Evolutionary conservation across 1,284 basidiomycete genomes (phyloP), one percentile per base, ranked within the genome.

Genomic region (Naganishia albida): DNA sequence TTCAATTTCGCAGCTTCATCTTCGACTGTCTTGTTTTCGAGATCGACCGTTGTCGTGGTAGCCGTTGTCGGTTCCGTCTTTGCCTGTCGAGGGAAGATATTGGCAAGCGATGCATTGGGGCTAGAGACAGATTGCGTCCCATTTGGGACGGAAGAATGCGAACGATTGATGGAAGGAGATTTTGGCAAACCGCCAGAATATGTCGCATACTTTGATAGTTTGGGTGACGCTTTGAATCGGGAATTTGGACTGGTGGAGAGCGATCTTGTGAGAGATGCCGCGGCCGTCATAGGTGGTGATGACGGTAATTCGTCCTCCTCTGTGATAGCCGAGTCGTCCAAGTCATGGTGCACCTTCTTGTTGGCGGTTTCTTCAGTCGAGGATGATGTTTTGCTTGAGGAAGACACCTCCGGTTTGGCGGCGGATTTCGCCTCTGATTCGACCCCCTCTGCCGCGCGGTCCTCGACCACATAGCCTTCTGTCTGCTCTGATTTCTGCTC

Each of bases 41-140:
- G n/a, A 20, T 62, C 59, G 30, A 62, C 65, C 30, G 52, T 53
- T 8, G 48, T 53, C 30, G 57, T 66, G 10, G 59, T 62, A 10
- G 65, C 65, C 3, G 65, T 66, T 1, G 65, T 66, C 2, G 65
- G 65, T 20, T 51, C 59, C 16, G 65, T 66, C 52, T 66, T 66
- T 8, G 65, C 65, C 16, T 60, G 59, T 8, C 65, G 57, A 25
- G 49, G 56, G 40, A 66, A 56, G n/a, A 66, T 52, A 18, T 16
- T 55, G 25, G 59, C 44, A 2, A 66, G 52, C 7, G 53, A 51
- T 25, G 63, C 34, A 25, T 46, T 52, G 30, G 50, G 43, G 28
- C 26, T 60, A 7, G 60, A 62, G 15, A 62, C 46, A 3, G 52
- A 10, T 13, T 64, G 62, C 12, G 44, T 18, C 16, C 38, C 28